A percentile compares a stretch with the other conserved stretches of the same genome.
Evolutionary conservation across 345 rosid genomes (phyloP).

Genomic region (Gossypium anomalum): DNA sequence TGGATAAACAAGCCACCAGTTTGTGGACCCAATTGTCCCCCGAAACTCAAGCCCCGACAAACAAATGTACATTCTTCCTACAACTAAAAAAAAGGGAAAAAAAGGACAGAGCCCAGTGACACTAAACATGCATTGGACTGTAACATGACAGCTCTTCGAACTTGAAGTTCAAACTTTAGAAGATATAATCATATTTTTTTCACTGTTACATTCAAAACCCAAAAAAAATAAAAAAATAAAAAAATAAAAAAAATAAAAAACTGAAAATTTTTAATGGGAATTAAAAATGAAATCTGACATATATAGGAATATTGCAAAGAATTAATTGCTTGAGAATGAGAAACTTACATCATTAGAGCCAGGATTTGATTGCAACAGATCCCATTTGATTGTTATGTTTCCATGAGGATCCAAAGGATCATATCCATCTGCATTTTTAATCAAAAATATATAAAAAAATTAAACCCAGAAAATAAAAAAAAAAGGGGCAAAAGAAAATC

Average conservation of each 20-base stretch:
- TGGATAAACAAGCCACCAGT: not conserved
- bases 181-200: not conserved
- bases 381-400: conserved; percentile 78
- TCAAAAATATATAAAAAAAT: not conserved
- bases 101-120: not conserved
- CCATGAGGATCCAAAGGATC: conserved; percentile 84
- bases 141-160: not conserved
- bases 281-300: not conserved
- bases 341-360: conserved; percentile 41
- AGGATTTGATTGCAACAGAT: conserved; percentile 40
- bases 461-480: not conserved
- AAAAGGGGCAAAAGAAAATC: not conserved
- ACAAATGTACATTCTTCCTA: not conserved
- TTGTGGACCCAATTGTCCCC: conserved; percentile 2
- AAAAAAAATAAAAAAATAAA: not conserved
- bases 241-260: no score
- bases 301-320: not conserved
- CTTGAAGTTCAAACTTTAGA: not conserved
- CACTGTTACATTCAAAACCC: not conserved
- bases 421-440: conserved; percentile 55
- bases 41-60: not conserved
- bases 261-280: not conserved
- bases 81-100: not conserved
- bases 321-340: not conserved
- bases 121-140: conserved; percentile 1